Evolutionary conservation across 345 rosid species (phyloP), one percentile per base, ranked within the genome.

Genomic region (Nephelium lappaceum): DNA sequence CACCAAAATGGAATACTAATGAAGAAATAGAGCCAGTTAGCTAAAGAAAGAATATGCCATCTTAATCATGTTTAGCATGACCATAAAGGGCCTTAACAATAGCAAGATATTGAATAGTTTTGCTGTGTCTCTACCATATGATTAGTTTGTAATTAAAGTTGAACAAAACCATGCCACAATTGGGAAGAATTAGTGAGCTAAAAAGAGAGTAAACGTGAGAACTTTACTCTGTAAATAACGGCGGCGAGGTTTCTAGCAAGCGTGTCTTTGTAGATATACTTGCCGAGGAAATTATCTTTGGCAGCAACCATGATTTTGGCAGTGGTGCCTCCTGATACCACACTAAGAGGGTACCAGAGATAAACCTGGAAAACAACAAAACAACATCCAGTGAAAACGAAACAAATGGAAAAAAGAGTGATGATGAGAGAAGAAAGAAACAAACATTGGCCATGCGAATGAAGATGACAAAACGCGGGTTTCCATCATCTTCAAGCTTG

Each of bases 231-330:
- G 88, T 93, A 95, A 72, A 95, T 93, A 78, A 95, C 98, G 9
- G 99, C 96, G 0, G 98, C 97, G 31, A 93, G 89, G 84, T 95
- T 95, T 79, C 97, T 87, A 25, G 89, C 93, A 72, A 95, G 91
- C 12, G 99, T 92, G 79, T 95, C 97, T 81, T 92, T 95, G 86
- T 92, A 95, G 31, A 95, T 91, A 80, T 95, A 93, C 82, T 95
- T 95, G 63, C 99, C 99, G 68, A 95, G 67, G 78, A 95, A 90
- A 72, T 90, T 95, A 72, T 95, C 97, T 86, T 93, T 95, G 0
- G 97, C 99, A 14, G 98, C 98, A 75, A 95, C 93, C 96, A 93
- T 92, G 85, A 93, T 91, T 81, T 95, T 95, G 1, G 98, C 99
- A 73, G 99, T 95, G 43, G 99, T 93, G 61, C 99, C 99, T 25